A percentile compares a stretch with the other conserved stretches of the same genome.
phyloP scores from a whole-genome alignment of 345 rosid genomes.

The Rhodamnia argentea region DNA sequence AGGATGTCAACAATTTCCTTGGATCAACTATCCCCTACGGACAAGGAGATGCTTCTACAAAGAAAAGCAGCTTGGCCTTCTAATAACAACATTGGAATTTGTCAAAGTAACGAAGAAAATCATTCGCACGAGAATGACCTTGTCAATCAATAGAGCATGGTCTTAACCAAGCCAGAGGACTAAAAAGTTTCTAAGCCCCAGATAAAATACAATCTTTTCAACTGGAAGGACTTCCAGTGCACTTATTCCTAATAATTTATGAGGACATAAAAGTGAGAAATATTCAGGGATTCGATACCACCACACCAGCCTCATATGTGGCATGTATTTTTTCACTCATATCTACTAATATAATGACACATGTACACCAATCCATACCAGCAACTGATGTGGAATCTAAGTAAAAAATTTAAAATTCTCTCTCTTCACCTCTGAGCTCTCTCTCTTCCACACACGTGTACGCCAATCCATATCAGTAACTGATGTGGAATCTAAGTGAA shows the following conservation, averaged over 20 bases:
- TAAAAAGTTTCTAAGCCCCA: neutral
- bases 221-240: neutral
- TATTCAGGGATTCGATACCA: neutral
- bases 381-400: no score
- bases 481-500: no score
- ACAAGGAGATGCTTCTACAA: neutral
- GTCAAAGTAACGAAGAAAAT: neutral
- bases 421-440: neutral
- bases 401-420: neutral
- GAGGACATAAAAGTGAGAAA: neutral
- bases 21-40: neutral
- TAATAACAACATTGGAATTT: neutral
- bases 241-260: no score
- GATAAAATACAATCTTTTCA: neutral
- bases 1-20: neutral
- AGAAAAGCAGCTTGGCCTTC: neutral
- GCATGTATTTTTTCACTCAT: neutral
- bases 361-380: neutral
- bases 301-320: rapidly evolving
- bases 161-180: neutral
- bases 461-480: no score
- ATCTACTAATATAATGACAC: neutral
- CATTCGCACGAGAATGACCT: neutral
- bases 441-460: no score
- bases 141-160: neutral